These are phyloP conservation scores for Termitomyces sp. DNA, from an alignment of 768 basidiomycete genomes.

Conservation along the genomic window DNA sequence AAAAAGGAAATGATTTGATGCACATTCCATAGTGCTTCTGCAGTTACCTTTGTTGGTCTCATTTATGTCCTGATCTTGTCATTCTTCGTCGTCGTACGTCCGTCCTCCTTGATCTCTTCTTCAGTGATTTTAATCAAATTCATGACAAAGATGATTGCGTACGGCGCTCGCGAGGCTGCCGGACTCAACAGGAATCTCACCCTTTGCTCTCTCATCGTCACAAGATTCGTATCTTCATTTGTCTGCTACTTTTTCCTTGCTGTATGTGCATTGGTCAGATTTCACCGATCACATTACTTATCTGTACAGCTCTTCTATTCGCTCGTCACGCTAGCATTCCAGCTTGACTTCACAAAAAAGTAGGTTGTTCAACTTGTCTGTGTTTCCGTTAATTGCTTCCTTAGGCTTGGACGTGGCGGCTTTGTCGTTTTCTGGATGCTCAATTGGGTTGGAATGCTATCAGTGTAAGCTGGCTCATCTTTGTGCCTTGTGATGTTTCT, in stretches of 20 bases:
- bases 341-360: constrained; percentile 47
- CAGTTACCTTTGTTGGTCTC: constrained; percentile 49
- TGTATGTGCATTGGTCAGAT: constrained; percentile 16
- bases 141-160: constrained; percentile 14
- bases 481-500: background rate
- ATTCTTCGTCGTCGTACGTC: constrained; percentile 27
- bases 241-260: constrained; percentile 32
- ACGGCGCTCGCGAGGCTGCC: constrained; percentile 31
- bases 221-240: constrained; percentile 28
- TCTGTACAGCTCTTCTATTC: constrained; percentile 50
- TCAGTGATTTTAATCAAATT: background rate
- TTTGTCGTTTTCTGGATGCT: constrained; percentile 73
- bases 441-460: constrained; percentile 56
- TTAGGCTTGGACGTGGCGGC: constrained; percentile 43
- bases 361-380: constrained; percentile 18
- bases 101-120: constrained; percentile 6
- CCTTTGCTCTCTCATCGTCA: constrained; percentile 24
- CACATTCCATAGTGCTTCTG: constrained; percentile 36
- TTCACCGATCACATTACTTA: background rate
- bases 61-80: constrained; percentile 48
- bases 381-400: background rate
- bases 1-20: background rate
- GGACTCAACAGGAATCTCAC: constrained; percentile 28
- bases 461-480: constrained; percentile 35
- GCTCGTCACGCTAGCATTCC: constrained; percentile 55